Evolutionary conservation across 345 rosid species (phyloP), one percentile per base, ranked within the genome.

Genomic region (Hibiscus trionum): DNA sequence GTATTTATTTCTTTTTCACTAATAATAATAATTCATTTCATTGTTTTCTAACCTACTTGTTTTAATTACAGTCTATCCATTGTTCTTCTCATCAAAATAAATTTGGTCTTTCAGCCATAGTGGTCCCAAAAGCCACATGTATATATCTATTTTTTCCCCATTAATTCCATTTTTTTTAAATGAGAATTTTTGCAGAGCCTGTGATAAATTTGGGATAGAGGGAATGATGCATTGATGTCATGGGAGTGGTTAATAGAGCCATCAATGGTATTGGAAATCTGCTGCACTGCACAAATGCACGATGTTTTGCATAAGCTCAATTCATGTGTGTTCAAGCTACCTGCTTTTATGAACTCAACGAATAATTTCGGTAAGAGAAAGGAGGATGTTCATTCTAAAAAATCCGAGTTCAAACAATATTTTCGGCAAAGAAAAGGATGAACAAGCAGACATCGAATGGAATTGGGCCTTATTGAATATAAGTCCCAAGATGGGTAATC

Each of bases 1-100:
- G 17, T 50, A 21, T 33, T 35, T 71, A 53, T 31, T 70, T 46
- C 7, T 11, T 27, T n/a, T 17, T 59, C 50, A 55, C 24, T 11
- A 74, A 74, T 63, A 58, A 74, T 24, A 49, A 74, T 79, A 70
- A 81, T 73, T 81, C 75, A 77, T 78, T 76, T 66, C 42, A 70
- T 39, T 27, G n/a, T 17, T 61, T 26, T 19, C 2, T 17, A 71
- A 82, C 68, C 74, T 70, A 58, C 56, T 14, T 50, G 46, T 14
- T 16, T 15, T 50, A 49, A 12, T 49, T 49, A 12, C 5, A 6
- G 17, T 50, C 1, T 50, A 4, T 15, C 16, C n/a, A 11, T 47
- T 14, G n/a, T 4, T 49, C 52, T 47, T 47, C 7, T 49, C 53
- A 15, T 49, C 53, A 49, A 49, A 49, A 15, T 49, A 49, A 49